These are phyloP conservation scores for Aspergillus haitiensis DNA, from an alignment of 495 filamentous ascomycete species.

Conservation along the genomic window DNA sequence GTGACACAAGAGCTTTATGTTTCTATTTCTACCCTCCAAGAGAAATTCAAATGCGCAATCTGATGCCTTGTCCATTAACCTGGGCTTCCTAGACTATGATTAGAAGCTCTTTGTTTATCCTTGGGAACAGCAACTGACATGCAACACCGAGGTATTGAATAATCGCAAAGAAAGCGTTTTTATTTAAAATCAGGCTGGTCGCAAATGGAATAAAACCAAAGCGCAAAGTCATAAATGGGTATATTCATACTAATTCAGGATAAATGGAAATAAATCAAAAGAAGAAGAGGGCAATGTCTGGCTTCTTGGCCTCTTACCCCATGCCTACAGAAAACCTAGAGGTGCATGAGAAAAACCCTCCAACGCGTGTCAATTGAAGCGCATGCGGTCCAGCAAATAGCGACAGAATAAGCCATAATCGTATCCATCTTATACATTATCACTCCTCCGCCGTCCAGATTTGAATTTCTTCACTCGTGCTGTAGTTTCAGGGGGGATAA, in stretches of 20 bases:
- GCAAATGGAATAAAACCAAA: not conserved
- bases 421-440: constrained; percentile 12
- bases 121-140: too few relatives aligned
- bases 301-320: not conserved
- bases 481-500: constrained; percentile 6
- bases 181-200: too few relatives aligned
- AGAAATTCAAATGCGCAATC: too few relatives aligned
- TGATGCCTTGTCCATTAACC: too few relatives aligned
- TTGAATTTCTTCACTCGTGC: constrained; percentile 12
- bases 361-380: not conserved
- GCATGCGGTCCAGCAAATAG: too few relatives aligned
- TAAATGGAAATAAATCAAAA: not conserved
- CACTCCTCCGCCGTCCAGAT: constrained; percentile 14
- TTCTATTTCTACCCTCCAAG: too few relatives aligned
- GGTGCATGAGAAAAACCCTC: not conserved
- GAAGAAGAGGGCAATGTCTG: too few relatives aligned
- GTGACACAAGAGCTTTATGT: too few relatives aligned
- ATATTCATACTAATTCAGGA: not conserved
- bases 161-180: not conserved
- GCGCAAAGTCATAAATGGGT: not conserved
- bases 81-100: too few relatives aligned
- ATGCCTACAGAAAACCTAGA: not conserved
- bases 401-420: too few relatives aligned
- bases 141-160: not conserved
- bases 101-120: too few relatives aligned